phyloP scores from a whole-genome alignment of 2,329 filamentous ascomycete genomes.

The Coniochaeta hoffmannii region DNA sequence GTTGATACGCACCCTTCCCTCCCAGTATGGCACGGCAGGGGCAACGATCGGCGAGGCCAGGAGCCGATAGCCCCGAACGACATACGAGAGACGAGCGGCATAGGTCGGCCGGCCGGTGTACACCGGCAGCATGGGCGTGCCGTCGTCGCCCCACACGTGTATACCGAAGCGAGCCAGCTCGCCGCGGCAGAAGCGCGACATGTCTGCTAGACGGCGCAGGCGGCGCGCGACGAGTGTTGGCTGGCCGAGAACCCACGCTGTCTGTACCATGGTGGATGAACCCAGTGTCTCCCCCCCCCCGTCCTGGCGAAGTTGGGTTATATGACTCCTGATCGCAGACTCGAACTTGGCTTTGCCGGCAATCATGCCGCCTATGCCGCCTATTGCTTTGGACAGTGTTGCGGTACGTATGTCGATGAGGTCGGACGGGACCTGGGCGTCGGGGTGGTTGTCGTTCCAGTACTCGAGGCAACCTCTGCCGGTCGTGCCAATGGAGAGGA shows the following conservation, averaged over 20 bases:
- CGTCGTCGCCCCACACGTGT: slow-evolving; percentile 7
- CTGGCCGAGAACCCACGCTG: slow-evolving; percentile 9
- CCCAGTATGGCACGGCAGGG: slow-evolving; percentile 11
- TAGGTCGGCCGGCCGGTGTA: slow-evolving; percentile 7
- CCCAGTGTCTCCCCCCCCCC: slow-evolving; percentile 1
- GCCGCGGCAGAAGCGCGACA: slow-evolving; percentile 5
- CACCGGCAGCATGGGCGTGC: slow-evolving; percentile 5
- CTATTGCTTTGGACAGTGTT: slow-evolving; percentile 9
- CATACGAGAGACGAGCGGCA: slow-evolving; percentile 6
- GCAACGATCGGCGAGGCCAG: slow-evolving; percentile 8
- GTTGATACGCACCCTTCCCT: slow-evolving; percentile 11
- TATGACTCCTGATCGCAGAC: neutral
- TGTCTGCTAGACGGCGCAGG: slow-evolving; percentile 4
- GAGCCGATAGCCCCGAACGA: slow-evolving; percentile 4
- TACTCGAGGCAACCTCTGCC: slow-evolving; percentile 11
- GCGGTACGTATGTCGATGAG: slow-evolving; percentile 11
- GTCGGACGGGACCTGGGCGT: slow-evolving; percentile 4
- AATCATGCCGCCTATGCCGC: slow-evolving; percentile 10
- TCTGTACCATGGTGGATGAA: slow-evolving; percentile 8
- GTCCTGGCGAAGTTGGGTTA: neutral
- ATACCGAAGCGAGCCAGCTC: slow-evolving; percentile 8
- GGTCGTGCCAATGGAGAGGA: slow-evolving; percentile 9
- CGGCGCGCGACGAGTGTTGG: slow-evolving; percentile 2
- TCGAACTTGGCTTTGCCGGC: slow-evolving; percentile 4
- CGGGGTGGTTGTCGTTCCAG: slow-evolving; percentile 9